Evolutionary conservation across 495 filamentous ascomycete species (phyloP).

Genomic region (Neurospora africana): DNA sequence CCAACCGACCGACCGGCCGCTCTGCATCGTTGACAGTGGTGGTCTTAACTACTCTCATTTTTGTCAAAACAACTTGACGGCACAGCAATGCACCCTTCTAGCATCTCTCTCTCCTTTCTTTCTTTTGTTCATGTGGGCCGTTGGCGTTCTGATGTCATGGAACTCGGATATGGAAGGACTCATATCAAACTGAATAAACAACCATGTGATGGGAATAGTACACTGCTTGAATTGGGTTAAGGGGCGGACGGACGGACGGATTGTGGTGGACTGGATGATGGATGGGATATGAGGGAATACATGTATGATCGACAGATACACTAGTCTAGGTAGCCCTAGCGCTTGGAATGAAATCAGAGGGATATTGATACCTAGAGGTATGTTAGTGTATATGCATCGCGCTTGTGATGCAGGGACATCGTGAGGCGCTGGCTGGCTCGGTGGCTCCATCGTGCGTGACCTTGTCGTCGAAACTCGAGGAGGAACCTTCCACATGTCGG

Average conservation of each 20-base stretch:
- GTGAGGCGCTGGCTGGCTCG: background rate
- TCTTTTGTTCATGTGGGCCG: background rate
- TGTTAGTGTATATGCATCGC: no score
- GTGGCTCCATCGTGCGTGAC: background rate
- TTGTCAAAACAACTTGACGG: background rate
- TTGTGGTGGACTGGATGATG: background rate
- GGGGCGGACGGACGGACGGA: background rate
- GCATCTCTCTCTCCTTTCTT: background rate
- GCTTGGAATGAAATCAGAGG: background rate
- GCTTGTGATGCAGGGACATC: background rate
- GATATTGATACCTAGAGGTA: background rate
- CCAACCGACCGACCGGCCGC: no score
- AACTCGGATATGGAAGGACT: background rate
- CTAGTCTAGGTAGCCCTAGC: background rate
- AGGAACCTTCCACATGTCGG: no score
- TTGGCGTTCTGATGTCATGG: background rate
- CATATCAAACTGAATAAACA: background rate
- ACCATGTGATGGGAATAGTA: background rate
- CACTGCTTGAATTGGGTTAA: background rate
- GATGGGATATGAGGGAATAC: background rate
- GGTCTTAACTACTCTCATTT: background rate
- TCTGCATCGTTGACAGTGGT: no score
- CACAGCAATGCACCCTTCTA: background rate
- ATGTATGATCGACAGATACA: background rate
- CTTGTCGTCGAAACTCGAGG: background rate